Base-by-base conservation (phyloP, 2,329 filamentous ascomycete species). In the Diaporthe sp. region DNA sequence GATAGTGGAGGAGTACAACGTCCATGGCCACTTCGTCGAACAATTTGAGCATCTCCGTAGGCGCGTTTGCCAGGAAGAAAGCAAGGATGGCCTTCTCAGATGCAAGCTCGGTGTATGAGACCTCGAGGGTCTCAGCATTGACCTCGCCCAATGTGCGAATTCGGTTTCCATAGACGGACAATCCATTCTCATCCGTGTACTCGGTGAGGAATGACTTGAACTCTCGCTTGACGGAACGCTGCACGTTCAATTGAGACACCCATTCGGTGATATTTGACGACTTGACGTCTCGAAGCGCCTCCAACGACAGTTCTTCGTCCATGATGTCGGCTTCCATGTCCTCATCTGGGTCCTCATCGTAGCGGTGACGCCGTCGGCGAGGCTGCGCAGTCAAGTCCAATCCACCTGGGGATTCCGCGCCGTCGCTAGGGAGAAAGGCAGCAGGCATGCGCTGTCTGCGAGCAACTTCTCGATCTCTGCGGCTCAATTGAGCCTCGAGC, bases 21-120 rank as follows among this genome's bases (percentile, higher is more conserved):
- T 99, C 97, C 91, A 99, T 96, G 74, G 97, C 96, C 5, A 98
- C 96, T 78, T 98, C 93, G 80, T 99, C 97, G 81, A 99, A 98
- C 67, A 99, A 93, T 83, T 97, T 97, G 77, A 99, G 90, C 82
- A 98, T 94, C 84, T 98, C 96, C n/a, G 94, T 92, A 0, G 97
- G 97, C 0, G 96, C 95, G 82, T 98, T 99, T 79, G 96, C 96
- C 39, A 99, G 87, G 87, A 98, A 99, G 84, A 98, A 98, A 19
- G 96, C 97, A 25, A 99, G 87, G 72, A 97, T 97, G 37, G 97
- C 97, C 85, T 98, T 98, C 76, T 94, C 94, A 58, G 94, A 92
- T 10, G 95, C 93, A 25, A 99, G 88, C 83, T 99, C 96, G 78
- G 96, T 94, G 83, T 98, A 99, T 2, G 96, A 98, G 61, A 99